Evolutionary conservation across 1,284 basidiomycete genomes (phyloP).

Genomic region (Fomitopsis pinicola): DNA sequence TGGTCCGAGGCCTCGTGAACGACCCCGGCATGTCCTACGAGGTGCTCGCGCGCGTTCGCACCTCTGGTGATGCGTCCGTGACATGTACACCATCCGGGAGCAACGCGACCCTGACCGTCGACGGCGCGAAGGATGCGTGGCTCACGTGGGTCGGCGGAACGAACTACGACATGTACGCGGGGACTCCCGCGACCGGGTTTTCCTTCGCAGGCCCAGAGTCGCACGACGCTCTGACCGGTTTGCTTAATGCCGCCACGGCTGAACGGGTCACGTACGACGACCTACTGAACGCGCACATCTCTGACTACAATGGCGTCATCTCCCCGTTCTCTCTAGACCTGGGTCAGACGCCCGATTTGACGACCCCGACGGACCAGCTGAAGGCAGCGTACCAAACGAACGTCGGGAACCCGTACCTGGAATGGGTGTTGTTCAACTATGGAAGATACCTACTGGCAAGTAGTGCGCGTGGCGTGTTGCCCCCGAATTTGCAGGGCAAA

Average conservation of each 20-base stretch:
- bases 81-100: constrained; percentile 29
- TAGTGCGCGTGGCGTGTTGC: constrained; percentile 58
- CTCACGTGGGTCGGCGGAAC: constrained; percentile 70
- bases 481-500: constrained; percentile 71
- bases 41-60: constrained; percentile 47
- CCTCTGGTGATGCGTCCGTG: constrained; percentile 17
- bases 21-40: constrained; percentile 68
- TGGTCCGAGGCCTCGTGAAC: constrained; percentile 47
- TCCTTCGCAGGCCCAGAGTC: constrained; percentile 63
- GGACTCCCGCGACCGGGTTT: constrained; percentile 49
- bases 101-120: constrained; percentile 55
- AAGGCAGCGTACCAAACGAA: constrained; percentile 48
- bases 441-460: constrained; percentile 64
- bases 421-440: constrained; percentile 71
- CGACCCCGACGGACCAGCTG: constrained; percentile 55
- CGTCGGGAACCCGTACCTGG: constrained; percentile 58
- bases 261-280: constrained; percentile 26
- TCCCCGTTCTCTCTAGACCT: constrained; percentile 52
- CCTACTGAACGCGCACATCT: constrained; percentile 42
- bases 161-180: constrained; percentile 59
- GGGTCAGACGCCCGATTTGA: constrained; percentile 50
- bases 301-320: constrained; percentile 43
- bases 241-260: constrained; percentile 33
- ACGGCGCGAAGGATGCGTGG: constrained; percentile 46
- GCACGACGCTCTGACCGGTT: constrained; percentile 40